A percentile compares a stretch with the other conserved stretches of the same genome.
These are phyloP conservation scores for Russula sp. DNA, from an alignment of 768 basidiomycete genomes.

Conservation along the genomic window DNA sequence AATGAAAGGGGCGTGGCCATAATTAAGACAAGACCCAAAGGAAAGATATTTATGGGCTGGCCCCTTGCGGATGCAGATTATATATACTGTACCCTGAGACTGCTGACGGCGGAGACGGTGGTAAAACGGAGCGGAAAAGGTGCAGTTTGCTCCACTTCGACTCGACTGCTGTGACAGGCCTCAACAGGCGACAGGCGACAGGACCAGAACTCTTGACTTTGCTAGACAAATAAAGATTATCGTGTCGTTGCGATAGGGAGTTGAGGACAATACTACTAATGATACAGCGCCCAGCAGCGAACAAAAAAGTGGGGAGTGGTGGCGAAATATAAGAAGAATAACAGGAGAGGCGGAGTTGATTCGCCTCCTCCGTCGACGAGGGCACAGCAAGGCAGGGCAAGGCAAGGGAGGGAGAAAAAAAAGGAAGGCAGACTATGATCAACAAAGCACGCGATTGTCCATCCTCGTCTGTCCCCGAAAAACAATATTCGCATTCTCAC, in stretches of 20 bases:
- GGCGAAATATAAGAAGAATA: background rate
- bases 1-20: background rate
- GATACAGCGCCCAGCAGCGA: slow-evolving; percentile 26
- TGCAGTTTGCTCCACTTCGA: background rate
- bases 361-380: background rate
- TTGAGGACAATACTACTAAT: slow-evolving; percentile 20
- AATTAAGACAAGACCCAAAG: background rate
- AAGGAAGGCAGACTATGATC: background rate
- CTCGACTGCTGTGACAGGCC: too few relatives aligned
- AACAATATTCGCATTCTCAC: slow-evolving; percentile 8
- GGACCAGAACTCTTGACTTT: background rate
- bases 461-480: background rate
- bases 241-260: slow-evolving; percentile 23
- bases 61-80: background rate
- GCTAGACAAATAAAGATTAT: slow-evolving; percentile 26
- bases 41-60: background rate
- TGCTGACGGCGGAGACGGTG: background rate
- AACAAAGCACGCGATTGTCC: slow-evolving; percentile 8
- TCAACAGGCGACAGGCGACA: background rate
- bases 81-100: background rate
- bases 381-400: background rate
- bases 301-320: background rate
- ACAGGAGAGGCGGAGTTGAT: background rate
- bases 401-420: background rate
- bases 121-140: background rate